Percentiles rank a stretch among this genome's conserved stretches.
Conservation (phyloP, 1,139 yeast species). For the Lodderomyces oxycetoniae region DNA sequence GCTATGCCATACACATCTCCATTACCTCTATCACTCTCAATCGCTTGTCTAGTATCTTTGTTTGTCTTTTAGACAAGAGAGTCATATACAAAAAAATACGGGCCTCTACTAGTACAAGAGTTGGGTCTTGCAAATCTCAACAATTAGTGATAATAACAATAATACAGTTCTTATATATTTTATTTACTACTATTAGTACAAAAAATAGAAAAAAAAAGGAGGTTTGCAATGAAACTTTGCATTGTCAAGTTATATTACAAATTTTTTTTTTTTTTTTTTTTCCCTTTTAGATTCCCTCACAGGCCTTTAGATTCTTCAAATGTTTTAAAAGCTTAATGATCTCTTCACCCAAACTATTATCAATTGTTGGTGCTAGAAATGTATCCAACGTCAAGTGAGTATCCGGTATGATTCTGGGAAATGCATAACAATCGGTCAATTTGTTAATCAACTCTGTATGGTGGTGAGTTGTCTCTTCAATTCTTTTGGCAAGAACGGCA, state of each 20-base stretch:
- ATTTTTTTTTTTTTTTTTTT: neutral
- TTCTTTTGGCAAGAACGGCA: conserved; percentile 22
- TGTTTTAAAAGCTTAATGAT: conserved; percentile 33
- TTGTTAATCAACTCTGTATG: conserved; percentile 15
- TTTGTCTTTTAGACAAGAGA: no score
- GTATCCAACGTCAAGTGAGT: conserved; percentile 34
- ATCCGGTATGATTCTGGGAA: conserved; percentile 33
- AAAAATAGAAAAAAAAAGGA: neutral
- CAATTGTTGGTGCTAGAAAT: conserved; percentile 35
- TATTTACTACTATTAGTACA: no score
- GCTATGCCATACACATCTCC: no score
- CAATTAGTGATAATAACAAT: no score
- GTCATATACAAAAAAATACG: no score
- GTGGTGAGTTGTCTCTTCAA: conserved; percentile 13
- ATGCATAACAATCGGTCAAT: conserved; percentile 14
- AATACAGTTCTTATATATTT: no score
- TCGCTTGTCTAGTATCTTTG: no score
- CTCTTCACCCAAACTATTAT: conserved; percentile 36
- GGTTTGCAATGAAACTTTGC: neutral
- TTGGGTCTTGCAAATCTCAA: no score
- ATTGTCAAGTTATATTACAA: neutral
- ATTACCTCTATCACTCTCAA: no score
- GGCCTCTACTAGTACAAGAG: no score
- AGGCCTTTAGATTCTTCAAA: conserved; percentile 17
- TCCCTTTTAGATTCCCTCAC: conserved; percentile 6